These are phyloP conservation scores for Curvularia sp. DNA, from an alignment of 2,329 filamentous ascomycete genomes.

Conservation along the genomic window DNA sequence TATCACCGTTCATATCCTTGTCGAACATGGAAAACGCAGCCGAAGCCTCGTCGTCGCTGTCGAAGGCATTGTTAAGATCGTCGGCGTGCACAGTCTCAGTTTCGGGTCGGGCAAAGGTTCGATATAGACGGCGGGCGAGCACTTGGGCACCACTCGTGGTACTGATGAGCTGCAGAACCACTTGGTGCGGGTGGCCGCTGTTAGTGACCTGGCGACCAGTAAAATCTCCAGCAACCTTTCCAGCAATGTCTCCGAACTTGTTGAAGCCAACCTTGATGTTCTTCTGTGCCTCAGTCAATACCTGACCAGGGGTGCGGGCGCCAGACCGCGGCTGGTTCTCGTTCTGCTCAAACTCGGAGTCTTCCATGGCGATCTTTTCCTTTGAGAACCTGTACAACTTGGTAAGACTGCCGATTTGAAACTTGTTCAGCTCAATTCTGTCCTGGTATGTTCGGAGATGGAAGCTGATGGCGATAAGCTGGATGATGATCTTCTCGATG, in stretches of 20 bases:
- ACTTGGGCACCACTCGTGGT: conserved; percentile 79
- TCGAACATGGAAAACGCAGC: conserved; percentile 92
- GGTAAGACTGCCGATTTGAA: conserved; percentile 74
- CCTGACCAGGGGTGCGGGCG: conserved; percentile 73
- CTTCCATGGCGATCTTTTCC: conserved; percentile 69
- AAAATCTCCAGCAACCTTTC: conserved; percentile 87
- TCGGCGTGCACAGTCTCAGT: conserved; percentile 78
- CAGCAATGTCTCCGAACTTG: conserved; percentile 85
- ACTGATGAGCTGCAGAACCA: conserved; percentile 78
- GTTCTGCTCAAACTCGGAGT: conserved; percentile 75
- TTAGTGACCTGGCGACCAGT: conserved; percentile 74
- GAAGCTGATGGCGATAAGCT: conserved; percentile 93
- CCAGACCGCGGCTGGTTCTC: conserved; percentile 59
- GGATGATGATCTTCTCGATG: conserved; percentile 89
- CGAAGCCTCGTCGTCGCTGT: conserved; percentile 83
- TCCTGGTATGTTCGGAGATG: conserved; percentile 90
- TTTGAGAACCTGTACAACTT: conserved; percentile 72
- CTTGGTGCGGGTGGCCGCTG: conserved; percentile 81
- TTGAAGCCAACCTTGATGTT: conserved; percentile 77
- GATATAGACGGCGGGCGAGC: conserved; percentile 84
- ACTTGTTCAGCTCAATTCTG: conserved; percentile 90
- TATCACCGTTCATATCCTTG: conserved; percentile 95
- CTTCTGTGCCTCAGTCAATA: conserved; percentile 72
- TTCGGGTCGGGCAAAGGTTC: conserved; percentile 78
- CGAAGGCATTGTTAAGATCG: conserved; percentile 80